phyloP scores from a whole-genome alignment of 2,329 filamentous ascomycete genomes.

The Xylariaceae sp. region DNA sequence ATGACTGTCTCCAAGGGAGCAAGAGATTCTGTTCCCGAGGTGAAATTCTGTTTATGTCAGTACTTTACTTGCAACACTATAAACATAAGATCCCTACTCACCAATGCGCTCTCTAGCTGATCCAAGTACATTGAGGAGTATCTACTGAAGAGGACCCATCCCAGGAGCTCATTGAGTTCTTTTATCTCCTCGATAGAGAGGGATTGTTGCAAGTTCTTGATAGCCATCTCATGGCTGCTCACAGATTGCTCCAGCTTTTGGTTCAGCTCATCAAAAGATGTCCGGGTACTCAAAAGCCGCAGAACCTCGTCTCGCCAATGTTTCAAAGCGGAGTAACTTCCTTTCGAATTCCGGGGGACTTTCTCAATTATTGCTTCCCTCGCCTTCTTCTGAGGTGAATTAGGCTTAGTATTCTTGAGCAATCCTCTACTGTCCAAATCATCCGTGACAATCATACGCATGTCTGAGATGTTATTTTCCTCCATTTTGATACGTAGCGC shows the following conservation, averaged over 20 bases:
- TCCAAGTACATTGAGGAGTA: slow-evolving; percentile 13
- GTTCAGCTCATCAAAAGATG: slow-evolving; percentile 17
- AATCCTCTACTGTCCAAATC: slow-evolving; percentile 15
- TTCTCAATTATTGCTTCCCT: slow-evolving; percentile 19
- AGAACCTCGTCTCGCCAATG: slow-evolving; percentile 19
- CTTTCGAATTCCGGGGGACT: slow-evolving; percentile 15
- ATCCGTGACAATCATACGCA: slow-evolving; percentile 20
- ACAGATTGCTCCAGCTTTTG: slow-evolving; percentile 19
- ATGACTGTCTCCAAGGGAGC: slow-evolving; percentile 21
- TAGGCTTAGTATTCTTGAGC: slow-evolving; percentile 14
- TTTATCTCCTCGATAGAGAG: slow-evolving; percentile 20
- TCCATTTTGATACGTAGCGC: slow-evolving; percentile 17
- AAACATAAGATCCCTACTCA: no score
- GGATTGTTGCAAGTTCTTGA: slow-evolving; percentile 23
- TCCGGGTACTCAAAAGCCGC: slow-evolving; percentile 18
- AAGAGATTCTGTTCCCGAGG: slow-evolving; percentile 21
- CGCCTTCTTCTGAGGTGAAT: slow-evolving; percentile 19
- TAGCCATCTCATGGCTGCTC: slow-evolving; percentile 22
- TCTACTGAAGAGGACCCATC: slow-evolving; percentile 23
- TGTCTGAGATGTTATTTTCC: slow-evolving; percentile 18
- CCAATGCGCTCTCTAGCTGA: slow-evolving; percentile 25
- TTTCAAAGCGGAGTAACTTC: slow-evolving; percentile 20
- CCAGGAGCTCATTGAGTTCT: slow-evolving; percentile 26
- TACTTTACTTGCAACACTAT: no score
- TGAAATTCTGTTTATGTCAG: no score